Conservation (phyloP, 148 eudicot species). For the Dianthus caryophyllus region DNA sequence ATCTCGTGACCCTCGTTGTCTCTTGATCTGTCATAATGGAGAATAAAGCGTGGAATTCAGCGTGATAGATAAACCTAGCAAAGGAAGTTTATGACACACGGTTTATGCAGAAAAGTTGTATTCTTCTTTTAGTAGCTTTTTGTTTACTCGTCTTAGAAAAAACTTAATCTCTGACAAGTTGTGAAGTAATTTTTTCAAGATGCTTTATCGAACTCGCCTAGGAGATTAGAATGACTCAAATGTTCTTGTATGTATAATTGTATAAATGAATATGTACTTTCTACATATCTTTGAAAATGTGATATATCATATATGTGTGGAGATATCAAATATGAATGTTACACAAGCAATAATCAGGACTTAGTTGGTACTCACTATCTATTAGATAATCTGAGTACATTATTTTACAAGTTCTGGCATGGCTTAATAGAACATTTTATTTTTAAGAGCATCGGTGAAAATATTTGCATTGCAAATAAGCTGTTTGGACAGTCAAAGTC, state of each 20-base stretch:
- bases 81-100: too few relatives aligned
- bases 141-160: neutral
- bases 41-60: conserved; percentile 4
- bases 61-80: neutral
- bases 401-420: too few relatives aligned
- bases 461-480: too few relatives aligned
- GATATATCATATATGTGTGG: neutral
- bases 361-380: too few relatives aligned
- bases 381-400: too few relatives aligned
- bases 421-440: too few relatives aligned
- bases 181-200: neutral
- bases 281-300: neutral
- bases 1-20: neutral
- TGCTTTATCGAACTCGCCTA: neutral
- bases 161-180: neutral
- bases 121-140: neutral
- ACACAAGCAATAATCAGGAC: too few relatives aligned
- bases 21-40: neutral
- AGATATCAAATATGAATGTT: too few relatives aligned
- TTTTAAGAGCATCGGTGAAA: too few relatives aligned
- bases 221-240: neutral
- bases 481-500: too few relatives aligned
- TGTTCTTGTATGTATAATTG: neutral
- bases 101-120: too few relatives aligned
- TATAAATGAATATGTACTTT: too few relatives aligned